A percentile compares a stretch with the other conserved stretches of the same genome.
These are phyloP conservation scores for Coccinonectria pachysandricola DNA, from an alignment of 2,329 filamentous ascomycete genomes.

Conservation along the genomic window DNA sequence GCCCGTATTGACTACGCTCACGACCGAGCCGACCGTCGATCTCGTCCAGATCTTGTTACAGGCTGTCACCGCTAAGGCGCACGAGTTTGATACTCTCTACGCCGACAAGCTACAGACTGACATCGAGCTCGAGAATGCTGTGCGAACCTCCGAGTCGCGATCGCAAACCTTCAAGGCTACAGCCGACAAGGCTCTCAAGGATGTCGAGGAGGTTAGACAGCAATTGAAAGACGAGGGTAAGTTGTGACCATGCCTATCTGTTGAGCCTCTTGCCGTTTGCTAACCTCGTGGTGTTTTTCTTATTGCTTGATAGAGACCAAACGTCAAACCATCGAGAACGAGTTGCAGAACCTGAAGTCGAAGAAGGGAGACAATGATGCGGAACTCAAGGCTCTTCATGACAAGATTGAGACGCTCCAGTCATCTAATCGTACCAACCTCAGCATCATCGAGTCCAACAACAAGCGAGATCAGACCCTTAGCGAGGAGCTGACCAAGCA, in stretches of 20 bases:
- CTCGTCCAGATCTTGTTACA: conserved; percentile 66
- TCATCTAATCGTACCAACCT: conserved; percentile 86
- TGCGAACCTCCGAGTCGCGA: conserved; percentile 73
- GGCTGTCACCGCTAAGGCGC: conserved; percentile 67
- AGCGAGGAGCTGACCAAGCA: conserved; percentile 79
- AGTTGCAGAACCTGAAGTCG: conserved; percentile 68
- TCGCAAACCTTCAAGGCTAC: conserved; percentile 72
- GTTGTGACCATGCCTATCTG: no score
- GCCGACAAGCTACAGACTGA: conserved; percentile 82
- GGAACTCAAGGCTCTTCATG: conserved; percentile 65
- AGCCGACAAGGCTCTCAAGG: conserved; percentile 72
- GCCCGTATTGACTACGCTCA: conserved; percentile 47
- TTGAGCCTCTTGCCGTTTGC: no score
- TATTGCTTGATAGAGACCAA: conserved; percentile 64
- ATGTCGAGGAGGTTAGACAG: conserved; percentile 69
- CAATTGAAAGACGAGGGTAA: conserved; percentile 77
- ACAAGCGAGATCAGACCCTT: conserved; percentile 73
- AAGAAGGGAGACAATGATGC: conserved; percentile 64
- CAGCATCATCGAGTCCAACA: conserved; percentile 81
- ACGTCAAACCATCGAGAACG: conserved; percentile 66
- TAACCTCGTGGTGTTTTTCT: no score
- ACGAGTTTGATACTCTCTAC: conserved; percentile 70
- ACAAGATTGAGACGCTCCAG: conserved; percentile 78
- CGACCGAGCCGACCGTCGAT: conserved; percentile 63
- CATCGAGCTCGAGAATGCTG: conserved; percentile 86